Conservation (phyloP, 2,329 filamentous ascomycete species). For the Cladosporium sp. region DNA sequence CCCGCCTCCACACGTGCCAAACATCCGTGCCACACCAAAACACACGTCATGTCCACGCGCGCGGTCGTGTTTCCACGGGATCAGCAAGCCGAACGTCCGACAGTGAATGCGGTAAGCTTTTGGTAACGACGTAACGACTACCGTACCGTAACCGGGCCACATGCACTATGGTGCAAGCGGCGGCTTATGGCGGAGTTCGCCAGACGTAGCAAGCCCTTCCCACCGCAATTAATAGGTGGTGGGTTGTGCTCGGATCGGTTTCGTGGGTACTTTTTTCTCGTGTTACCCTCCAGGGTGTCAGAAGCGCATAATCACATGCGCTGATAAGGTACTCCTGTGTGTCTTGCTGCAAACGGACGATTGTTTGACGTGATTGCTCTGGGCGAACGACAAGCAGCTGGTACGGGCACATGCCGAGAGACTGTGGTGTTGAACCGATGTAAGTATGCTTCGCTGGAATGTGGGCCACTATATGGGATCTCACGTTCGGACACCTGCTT, state of each 20-base stretch:
- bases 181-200: slow-evolving; percentile 1
- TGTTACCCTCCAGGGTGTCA: background rate
- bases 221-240: background rate
- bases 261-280: background rate
- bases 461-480: background rate
- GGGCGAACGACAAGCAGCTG: background rate
- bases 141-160: background rate
- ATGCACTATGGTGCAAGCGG: slow-evolving; percentile 7
- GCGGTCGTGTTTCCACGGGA: background rate
- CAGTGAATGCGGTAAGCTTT: background rate
- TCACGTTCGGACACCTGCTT: background rate
- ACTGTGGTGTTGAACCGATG: background rate
- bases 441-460: slow-evolving; percentile 2
- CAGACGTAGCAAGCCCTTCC: background rate
- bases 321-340: background rate
- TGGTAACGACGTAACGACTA: background rate
- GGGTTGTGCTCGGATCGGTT: background rate
- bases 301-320: background rate
- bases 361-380: background rate
- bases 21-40: background rate
- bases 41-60: slow-evolving; percentile 3
- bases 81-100: background rate
- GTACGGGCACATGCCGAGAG: background rate
- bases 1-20: background rate
- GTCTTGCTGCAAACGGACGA: background rate